Percentiles rank a stretch among this genome's conserved stretches.
phyloP scores from a whole-genome alignment of 306 rosid genomes.

The Delonix regia region DNA sequence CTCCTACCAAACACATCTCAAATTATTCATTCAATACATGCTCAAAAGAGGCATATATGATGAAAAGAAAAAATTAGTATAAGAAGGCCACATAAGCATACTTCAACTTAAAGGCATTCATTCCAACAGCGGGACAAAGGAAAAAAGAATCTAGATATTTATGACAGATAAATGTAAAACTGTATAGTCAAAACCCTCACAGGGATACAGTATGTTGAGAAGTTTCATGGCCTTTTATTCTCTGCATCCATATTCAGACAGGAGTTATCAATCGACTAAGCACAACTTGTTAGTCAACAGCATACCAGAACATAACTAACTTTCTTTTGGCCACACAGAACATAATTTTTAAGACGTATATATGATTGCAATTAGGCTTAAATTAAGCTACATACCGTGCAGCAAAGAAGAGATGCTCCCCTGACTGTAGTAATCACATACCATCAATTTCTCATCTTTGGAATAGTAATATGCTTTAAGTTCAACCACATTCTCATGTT shows the following conservation, averaged over 20 bases:
- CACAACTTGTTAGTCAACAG: not conserved
- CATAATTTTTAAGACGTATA: not conserved
- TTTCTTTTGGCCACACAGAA: no score
- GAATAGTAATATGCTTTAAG: constrained; percentile 81
- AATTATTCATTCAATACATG: not conserved
- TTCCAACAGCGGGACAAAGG: not conserved
- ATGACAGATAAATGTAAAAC: not conserved
- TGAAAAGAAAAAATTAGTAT: not conserved
- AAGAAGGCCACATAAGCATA: not conserved
- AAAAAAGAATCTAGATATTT: not conserved
- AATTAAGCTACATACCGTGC: constrained; percentile 64
- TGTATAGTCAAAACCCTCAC: not conserved
- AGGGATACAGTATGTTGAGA: not conserved
- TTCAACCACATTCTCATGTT: constrained; percentile 85
- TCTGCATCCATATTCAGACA: not conserved
- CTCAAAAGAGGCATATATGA: not conserved
- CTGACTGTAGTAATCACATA: constrained; percentile 62
- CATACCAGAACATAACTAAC: not conserved
- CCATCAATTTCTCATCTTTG: constrained; percentile 77
- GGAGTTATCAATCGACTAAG: not conserved
- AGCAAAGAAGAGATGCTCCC: constrained; percentile 81
- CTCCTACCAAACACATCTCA: not conserved
- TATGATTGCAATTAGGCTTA: not conserved
- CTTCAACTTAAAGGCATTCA: not conserved
- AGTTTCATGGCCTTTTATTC: not conserved